Percentiles rank a stretch among this genome's conserved stretches.
phyloP scores from a whole-genome alignment of 2,329 filamentous ascomycete species.

The Claviceps purpurea region DNA sequence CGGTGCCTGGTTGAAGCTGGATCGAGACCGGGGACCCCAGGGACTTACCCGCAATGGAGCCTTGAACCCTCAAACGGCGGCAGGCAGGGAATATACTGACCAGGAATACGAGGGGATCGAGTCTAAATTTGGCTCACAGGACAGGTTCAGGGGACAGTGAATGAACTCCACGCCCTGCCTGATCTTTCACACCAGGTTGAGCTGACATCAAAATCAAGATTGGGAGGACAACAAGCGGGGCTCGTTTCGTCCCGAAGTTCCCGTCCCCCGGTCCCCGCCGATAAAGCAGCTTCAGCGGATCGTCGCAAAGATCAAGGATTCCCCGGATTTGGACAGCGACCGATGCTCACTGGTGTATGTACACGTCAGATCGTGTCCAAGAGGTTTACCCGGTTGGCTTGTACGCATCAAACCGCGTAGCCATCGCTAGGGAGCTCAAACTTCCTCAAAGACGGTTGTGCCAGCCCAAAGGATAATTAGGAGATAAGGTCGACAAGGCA shows the following conservation, averaged over 20 bases:
- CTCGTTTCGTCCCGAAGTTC: background rate
- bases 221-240: background rate
- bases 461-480: too few species aligned
- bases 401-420: too few species aligned
- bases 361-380: background rate
- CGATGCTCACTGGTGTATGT: background rate
- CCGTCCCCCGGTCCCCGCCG: background rate
- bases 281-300: background rate
- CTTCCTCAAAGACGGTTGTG: too few species aligned
- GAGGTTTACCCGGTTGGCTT: background rate
- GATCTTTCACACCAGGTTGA: background rate
- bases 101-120: background rate
- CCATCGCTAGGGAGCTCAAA: too few species aligned
- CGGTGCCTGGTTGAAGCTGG: too few species aligned
- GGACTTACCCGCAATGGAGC: too few species aligned
- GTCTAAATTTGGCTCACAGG: background rate
- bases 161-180: background rate
- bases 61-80: too few species aligned
- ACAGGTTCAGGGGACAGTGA: background rate
- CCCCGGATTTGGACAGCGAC: conserved; percentile 4
- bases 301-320: conserved; percentile 3
- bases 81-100: background rate
- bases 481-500: too few species aligned
- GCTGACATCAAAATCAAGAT: background rate
- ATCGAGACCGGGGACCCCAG: too few species aligned